Evolutionary conservation across 305 asterid species (phyloP).

Genomic region (Fraxinus platypoda): DNA sequence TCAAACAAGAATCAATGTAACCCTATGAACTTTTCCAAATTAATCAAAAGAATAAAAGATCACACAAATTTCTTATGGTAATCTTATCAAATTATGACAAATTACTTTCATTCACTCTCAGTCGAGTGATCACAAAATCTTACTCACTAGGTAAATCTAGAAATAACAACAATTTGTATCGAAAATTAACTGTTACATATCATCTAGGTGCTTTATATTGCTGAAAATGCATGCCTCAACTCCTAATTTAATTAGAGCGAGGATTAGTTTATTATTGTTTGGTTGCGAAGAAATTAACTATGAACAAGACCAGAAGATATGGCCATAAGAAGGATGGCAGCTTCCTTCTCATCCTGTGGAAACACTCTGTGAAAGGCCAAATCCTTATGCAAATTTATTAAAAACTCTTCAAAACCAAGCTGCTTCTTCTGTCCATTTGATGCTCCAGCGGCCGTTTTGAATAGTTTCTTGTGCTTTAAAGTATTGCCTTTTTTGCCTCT

Average conservation of each 20-base stretch:
- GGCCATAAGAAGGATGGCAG: conserved; percentile 54
- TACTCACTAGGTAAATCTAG: not conserved
- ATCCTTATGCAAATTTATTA: conserved; percentile 37
- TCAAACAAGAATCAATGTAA: not conserved
- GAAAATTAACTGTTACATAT: not conserved
- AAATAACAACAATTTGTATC: not conserved
- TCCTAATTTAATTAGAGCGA: not conserved
- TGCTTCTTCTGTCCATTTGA: conserved; percentile 29
- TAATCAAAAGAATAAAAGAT: not conserved
- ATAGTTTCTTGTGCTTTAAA: conserved; percentile 55
- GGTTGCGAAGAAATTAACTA: conserved; percentile 20
- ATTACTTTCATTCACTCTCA: not conserved
- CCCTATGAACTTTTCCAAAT: not conserved
- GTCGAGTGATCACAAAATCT: not conserved
- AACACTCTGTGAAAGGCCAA: conserved; percentile 42
- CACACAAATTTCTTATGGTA: not conserved
- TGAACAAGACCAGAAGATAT: conserved; percentile 46
- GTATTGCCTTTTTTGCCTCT: conserved; percentile 31
- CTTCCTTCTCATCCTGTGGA: conserved; percentile 59
- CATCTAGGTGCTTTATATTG: not conserved
- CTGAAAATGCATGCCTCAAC: not conserved
- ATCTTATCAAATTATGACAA: not conserved
- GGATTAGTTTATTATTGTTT: not conserved
- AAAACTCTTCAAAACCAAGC: conserved; percentile 59
- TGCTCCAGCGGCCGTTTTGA: conserved; percentile 27